A percentile compares a stretch with the other conserved stretches of the same genome.
These are phyloP conservation scores for Lasiodiplodia citricola DNA, from an alignment of 2,329 filamentous ascomycete genomes.

Conservation along the genomic window DNA sequence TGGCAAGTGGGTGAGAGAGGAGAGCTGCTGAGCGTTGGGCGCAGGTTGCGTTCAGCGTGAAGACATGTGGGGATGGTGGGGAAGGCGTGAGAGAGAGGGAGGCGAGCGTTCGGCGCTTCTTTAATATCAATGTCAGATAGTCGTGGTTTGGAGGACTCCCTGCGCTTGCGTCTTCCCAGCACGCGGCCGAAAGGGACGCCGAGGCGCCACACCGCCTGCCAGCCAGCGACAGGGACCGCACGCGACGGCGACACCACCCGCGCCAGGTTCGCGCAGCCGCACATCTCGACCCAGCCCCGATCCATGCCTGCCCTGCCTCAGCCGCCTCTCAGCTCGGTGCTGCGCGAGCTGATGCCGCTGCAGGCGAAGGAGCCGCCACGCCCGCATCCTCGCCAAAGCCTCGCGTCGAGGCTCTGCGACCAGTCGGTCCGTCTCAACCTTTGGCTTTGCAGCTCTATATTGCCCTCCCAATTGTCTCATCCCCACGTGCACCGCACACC, in stretches of 20 bases:
- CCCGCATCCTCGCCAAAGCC: slow-evolving; percentile 4
- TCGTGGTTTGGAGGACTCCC: neutral
- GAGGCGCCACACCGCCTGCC: slow-evolving; percentile 21
- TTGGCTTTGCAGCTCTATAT: slow-evolving; percentile 8
- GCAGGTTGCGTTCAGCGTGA: slow-evolving; percentile 10
- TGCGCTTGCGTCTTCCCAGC: slow-evolving; percentile 7
- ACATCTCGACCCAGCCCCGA: slow-evolving; percentile 16
- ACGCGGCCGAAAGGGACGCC: slow-evolving; percentile 15
- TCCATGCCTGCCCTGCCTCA: neutral
- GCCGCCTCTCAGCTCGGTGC: slow-evolving; percentile 1
- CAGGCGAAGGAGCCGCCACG: slow-evolving; percentile 19
- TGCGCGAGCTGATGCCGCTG: neutral
- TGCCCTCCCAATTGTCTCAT: neutral
- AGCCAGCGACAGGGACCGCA: slow-evolving; percentile 14
- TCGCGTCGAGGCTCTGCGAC: slow-evolving; percentile 25
- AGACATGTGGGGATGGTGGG: slow-evolving; percentile 17
- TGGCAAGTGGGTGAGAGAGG: neutral
- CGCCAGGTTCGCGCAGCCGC: neutral
- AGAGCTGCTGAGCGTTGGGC: slow-evolving; percentile 1
- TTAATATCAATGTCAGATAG: slow-evolving; percentile 16
- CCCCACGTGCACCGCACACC: slow-evolving; percentile 7
- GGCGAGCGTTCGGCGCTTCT: slow-evolving; percentile 19
- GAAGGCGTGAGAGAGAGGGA: slow-evolving; percentile 3
- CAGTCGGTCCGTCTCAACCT: slow-evolving; percentile 15
- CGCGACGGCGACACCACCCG: neutral